Evolutionary conservation across 331 rosid species (phyloP), one percentile per base, ranked within the genome.

Genomic region (Dryas integrifolia): DNA sequence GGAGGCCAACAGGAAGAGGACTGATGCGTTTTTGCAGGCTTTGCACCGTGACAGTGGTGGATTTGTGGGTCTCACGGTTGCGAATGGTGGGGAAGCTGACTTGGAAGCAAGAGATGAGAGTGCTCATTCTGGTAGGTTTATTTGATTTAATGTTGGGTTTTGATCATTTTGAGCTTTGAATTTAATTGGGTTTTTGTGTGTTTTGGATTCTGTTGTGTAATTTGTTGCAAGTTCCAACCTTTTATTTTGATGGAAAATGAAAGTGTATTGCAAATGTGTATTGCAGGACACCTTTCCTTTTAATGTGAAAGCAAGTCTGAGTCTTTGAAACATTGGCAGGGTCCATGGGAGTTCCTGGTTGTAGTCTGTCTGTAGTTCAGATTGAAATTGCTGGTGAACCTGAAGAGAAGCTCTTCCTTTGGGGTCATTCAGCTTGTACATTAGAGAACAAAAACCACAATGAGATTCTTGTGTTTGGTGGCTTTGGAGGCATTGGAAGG

Each of bases 311-410:
- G 83, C 74, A 85, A 81, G 89, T 88, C 91, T 91, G 92, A 94
- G 88, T 83, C 84, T 86, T 91, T 94, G 81, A 87, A 79, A 85
- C 92, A 87, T 91, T 95, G 92, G 87, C 97, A 91, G 96, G 97
- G 88, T 72, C 56, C 43, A 69, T 56, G 62, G 86, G 72, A 65
- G 81, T 76, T 75, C 74, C 73, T 55, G 70, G 73, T 73, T 77
- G 26, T 86, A 70, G 69, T 85, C 47, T 89, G 43, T 74, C 86
- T 59, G 84, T 95, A 77, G 81, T 71, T 69, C 88, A 75, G 58
- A 73, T 89, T 40, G 81, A 76, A 65, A 71, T 85, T 74, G 80
- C 87, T 46, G 93, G 93, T 53, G 96, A 95, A 66, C 82, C 92
- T 0, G 78, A 76, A 38, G 91, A 67, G 82, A 91, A 87, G 79